phyloP scores from a whole-genome alignment of 495 filamentous ascomycete species.

The Pseudomonodictys pantanalensis region DNA sequence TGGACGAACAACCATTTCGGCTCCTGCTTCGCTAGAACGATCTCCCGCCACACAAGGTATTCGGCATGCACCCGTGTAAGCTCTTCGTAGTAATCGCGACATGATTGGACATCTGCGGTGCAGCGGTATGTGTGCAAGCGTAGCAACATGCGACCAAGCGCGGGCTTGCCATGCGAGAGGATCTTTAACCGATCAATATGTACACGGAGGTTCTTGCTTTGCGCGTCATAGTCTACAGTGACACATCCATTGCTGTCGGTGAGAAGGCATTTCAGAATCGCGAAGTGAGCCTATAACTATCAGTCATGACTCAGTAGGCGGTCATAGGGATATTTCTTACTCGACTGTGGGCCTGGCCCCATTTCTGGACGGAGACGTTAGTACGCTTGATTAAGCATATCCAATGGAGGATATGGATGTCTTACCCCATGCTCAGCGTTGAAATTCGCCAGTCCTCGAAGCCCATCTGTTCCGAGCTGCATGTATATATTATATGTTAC shows the following conservation, averaged over 20 bases:
- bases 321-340: conserved; percentile 27
- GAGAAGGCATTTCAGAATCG: conserved; percentile 44
- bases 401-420: neutral
- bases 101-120: conserved; percentile 46
- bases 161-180: conserved; percentile 42
- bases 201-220: conserved; percentile 34
- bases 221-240: conserved; percentile 30
- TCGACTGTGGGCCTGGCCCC: conserved; percentile 48
- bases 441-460: conserved; percentile 47
- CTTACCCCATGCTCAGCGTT: conserved; percentile 43
- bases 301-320: neutral
- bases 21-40: conserved; percentile 40
- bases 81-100: conserved; percentile 44
- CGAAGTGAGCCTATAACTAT: conserved; percentile 44
- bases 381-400: neutral
- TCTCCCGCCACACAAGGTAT: conserved; percentile 41
- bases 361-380: conserved; percentile 1
- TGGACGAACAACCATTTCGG: conserved; percentile 45
- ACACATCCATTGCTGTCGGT: conserved; percentile 39
- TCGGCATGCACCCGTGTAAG: conserved; percentile 44
- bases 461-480: conserved; percentile 47
- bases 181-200: conserved; percentile 43
- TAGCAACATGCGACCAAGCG: conserved; percentile 46
- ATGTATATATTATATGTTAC: conserved; percentile 49
- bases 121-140: conserved; percentile 49